These are phyloP conservation scores for Blastobotrys petasosporus DNA, from an alignment of 1,139 yeast genomes.

Conservation along the genomic window DNA sequence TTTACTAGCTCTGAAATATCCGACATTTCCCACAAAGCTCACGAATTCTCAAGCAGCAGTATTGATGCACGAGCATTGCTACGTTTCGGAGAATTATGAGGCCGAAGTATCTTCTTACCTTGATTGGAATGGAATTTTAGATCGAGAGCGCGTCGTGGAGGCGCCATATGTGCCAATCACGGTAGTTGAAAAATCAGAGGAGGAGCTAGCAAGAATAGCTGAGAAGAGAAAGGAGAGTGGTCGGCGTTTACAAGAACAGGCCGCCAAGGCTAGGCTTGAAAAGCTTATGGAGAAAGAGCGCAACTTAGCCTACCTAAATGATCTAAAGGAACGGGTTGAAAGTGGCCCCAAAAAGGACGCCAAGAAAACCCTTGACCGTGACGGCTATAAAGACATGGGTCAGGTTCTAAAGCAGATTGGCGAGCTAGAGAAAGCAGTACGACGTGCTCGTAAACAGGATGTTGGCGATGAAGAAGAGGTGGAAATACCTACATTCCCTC, in stretches of 20 bases:
- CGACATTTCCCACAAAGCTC: conserved; percentile 78
- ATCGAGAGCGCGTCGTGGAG: conserved; percentile 69
- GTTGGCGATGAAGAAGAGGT: conserved; percentile 49
- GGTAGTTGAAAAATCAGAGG: conserved; percentile 72
- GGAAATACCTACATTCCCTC: conserved; percentile 62
- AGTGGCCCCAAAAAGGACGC: conserved; percentile 42
- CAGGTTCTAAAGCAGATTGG: conserved; percentile 65
- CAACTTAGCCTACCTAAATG: conserved; percentile 66
- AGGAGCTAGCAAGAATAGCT: conserved; percentile 69
- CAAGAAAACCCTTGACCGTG: conserved; percentile 50
- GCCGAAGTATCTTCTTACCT: conserved; percentile 54
- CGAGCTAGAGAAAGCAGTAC: conserved; percentile 64
- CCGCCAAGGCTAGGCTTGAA: conserved; percentile 75
- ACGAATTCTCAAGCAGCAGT: conserved; percentile 57
- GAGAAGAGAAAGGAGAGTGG: conserved; percentile 85
- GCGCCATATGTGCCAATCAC: conserved; percentile 66
- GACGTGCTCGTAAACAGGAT: conserved; percentile 61
- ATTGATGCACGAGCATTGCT: conserved; percentile 71
- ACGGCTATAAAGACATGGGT: conserved; percentile 70
- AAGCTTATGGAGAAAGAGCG: conserved; percentile 74
- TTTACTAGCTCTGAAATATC: conserved; percentile 75
- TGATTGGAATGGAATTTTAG: conserved; percentile 57
- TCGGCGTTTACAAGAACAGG: conserved; percentile 84
- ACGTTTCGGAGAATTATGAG: conserved; percentile 63
- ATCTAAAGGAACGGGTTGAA: conserved; percentile 49